Evolutionary conservation across 106 monocot genomes (phyloP), one percentile per base, ranked within the genome.

Genomic region (Alisma plantagoaquatica): DNA sequence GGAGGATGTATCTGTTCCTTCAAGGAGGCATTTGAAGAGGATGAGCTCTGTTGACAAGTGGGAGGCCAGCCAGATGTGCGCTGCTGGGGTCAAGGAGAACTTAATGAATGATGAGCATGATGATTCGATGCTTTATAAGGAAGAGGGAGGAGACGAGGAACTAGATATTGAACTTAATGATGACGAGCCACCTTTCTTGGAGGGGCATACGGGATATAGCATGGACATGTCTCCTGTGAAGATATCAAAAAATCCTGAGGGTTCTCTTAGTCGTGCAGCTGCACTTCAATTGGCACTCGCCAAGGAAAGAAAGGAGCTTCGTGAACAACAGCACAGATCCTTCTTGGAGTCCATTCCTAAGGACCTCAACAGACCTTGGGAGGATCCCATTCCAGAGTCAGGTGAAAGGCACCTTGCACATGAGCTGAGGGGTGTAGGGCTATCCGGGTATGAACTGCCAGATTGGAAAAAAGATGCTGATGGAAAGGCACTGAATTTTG

Each of bases 381-480:
- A 91, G 57, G 90, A 91, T 52, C 90, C 90, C 12, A 91, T 91
- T 83, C 90, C 90, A 0, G 90, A 91, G 41, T 84, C 84, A 3
- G 90, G 90, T 43, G 90, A 91, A 58, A 69, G 90, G 54, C 90
- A 91, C 46, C 77, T 91, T 12, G 90, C 90, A 3, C 90, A 91
- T 70, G 90, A 91, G 57, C 59, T 91, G 28, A 67, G 90, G 45
- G 90, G 90, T 59, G 90, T 91, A 14, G 90, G 90, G 0, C 69
- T 91, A 31, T 91, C 90, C 15, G 90, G 84, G 24, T 91, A 91
- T 66, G 90, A 84, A 41, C 83, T 91, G 90, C 90, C 90, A 2
- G 90, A 91, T 46, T 91, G 90, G 90, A 91, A 91, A 56, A 91
- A 91, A 57, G 84, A 91, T 57, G 90, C 90, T 1, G 83, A 84